Base-by-base conservation (phyloP, 1,284 basidiomycete genomes). In the Agaricales sp. region DNA sequence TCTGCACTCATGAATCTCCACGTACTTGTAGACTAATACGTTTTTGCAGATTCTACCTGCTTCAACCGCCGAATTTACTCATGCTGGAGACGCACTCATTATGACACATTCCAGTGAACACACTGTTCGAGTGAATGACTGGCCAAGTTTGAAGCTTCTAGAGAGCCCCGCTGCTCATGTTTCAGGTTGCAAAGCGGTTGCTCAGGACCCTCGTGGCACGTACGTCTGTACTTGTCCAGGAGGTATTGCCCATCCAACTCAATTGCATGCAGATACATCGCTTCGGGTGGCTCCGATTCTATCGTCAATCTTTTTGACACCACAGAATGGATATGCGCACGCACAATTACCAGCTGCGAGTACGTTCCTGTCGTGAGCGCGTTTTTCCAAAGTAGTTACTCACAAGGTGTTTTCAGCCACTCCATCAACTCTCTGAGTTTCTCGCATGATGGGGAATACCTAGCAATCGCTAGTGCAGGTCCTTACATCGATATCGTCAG, bases 261-360 rank as follows among this genome's bases (percentile, higher is more conserved):
- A 23, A n/a, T 19, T 35, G 19, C 1, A 13, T 14, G 14, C 57
- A 84, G 78, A 52, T 88, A 87, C 56, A 70, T 89, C 25, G 83
- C 83, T 2, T 83, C 85, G 0, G 87, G 84, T 30, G 86, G 87
- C 13, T 70, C 77, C 49, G 87, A 89, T 59, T 85, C 84, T 2
- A 87, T 89, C 51, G 78, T 90, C 45, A 85, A 87, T 58, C 66
- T 88, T 57, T 87, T 87, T 58, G 85, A 87, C 59, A 58, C 80
- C 49, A 68, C 69, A n/a, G 83, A 87, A 51, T 87, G 83, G 84
- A 82, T 88, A 52, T 83, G 80, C 53, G 73, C 77, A 2, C 73
- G 80, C 43, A 87, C 83, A 4, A 84, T 89, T 51, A 77, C 81
- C 18, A 71, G 75, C 25, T 86, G 83, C 79, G 85, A 87, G 87